These are phyloP conservation scores for Aspergillus baeticus DNA, from an alignment of 495 filamentous ascomycete genomes.

Conservation along the genomic window DNA sequence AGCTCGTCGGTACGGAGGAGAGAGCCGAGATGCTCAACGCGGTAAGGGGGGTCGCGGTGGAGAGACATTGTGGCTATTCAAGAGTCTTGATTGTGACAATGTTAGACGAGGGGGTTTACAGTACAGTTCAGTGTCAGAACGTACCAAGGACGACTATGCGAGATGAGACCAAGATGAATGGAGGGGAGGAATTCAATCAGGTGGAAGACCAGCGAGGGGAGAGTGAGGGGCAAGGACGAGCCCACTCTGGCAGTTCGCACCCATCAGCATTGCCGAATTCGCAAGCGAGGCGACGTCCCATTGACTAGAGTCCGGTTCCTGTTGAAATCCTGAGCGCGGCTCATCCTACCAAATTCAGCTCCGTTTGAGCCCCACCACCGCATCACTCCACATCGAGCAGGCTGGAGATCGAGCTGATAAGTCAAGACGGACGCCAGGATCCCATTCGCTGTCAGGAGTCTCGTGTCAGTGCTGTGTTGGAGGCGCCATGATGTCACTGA, in stretches of 20 bases:
- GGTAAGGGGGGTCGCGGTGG: slow-evolving; percentile 68
- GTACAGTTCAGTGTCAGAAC: not conserved
- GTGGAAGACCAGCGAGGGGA: not conserved
- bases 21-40: slow-evolving; percentile 82
- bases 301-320: not conserved
- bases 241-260: not conserved
- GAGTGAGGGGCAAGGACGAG: slow-evolving; percentile 2
- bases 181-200: not conserved
- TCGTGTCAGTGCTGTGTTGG: not conserved
- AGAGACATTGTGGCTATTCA: slow-evolving; percentile 33
- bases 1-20: slow-evolving; percentile 71
- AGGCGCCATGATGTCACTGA: not conserved
- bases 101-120: not conserved
- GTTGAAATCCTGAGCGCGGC: not conserved
- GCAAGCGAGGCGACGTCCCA: not conserved
- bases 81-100: not conserved
- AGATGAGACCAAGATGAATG: not conserved
- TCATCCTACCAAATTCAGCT: not conserved
- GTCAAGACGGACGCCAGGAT: not conserved
- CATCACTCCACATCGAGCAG: slow-evolving; percentile 6
- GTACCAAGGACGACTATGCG: not conserved
- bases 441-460: not conserved
- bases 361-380: not conserved
- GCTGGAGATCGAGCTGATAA: not conserved
- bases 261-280: slow-evolving; percentile 1